A percentile compares a stretch with the other conserved stretches of the same genome.
phyloP scores from a whole-genome alignment of 1,284 basidiomycete species.

The Ceratobasidium sp. region DNA sequence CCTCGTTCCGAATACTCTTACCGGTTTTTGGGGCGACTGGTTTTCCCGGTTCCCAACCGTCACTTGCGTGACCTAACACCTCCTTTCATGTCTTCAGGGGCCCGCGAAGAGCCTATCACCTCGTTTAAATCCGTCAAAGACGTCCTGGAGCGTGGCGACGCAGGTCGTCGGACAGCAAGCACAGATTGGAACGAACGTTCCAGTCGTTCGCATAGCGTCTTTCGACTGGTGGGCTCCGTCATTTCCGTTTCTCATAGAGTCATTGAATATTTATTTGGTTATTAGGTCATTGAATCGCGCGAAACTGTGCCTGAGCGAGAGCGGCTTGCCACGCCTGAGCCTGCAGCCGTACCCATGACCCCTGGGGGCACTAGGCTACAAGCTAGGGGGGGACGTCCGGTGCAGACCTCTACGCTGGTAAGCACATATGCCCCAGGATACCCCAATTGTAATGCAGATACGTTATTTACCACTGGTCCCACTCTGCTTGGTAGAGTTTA shows the following conservation, averaged over 20 bases:
- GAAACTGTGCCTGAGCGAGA: constrained; percentile 62
- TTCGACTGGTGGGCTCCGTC: constrained; percentile 72
- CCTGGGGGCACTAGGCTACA: constrained; percentile 73
- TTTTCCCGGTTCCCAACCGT: too few species aligned
- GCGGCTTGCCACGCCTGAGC: constrained; percentile 47
- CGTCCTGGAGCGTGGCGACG: constrained; percentile 86
- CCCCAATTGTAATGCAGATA: background rate
- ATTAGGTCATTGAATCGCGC: constrained; percentile 70
- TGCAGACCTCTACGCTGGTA: constrained; percentile 83
- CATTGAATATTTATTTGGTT: background rate
- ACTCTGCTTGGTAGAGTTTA: constrained; percentile 72
- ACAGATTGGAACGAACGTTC: constrained; percentile 98
- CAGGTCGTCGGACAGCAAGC: constrained; percentile 88
- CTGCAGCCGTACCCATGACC: constrained; percentile 62
- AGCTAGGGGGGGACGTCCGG: constrained; percentile 75
- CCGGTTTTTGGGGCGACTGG: too few species aligned
- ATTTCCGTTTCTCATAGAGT: background rate
- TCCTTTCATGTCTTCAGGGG: constrained; percentile 55
- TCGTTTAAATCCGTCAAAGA: constrained; percentile 86
- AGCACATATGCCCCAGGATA: constrained; percentile 50
- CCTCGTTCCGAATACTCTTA: background rate
- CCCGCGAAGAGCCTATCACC: constrained; percentile 92
- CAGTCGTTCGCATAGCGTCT: constrained; percentile 92
- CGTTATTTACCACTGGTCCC: too few species aligned
- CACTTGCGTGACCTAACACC: too few species aligned